These are phyloP conservation scores for Globisporangium polare DNA, from an alignment of 352 stramenopile species.

Conservation along the genomic window DNA sequence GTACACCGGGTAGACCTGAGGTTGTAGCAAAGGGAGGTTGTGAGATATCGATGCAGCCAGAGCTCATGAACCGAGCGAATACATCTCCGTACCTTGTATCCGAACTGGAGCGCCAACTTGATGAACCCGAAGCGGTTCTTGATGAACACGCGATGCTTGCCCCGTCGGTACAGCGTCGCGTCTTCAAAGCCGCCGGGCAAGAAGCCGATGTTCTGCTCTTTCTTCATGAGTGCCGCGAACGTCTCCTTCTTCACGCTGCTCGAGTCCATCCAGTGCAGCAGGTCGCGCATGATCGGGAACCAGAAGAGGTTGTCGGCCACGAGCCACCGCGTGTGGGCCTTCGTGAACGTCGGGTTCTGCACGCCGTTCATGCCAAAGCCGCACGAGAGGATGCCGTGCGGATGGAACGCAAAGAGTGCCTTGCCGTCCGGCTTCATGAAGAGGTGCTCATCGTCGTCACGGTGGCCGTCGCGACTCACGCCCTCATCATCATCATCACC, in stretches of 20 bases:
- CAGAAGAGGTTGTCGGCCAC: slow-evolving; percentile 67
- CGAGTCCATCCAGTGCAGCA: slow-evolving; percentile 71
- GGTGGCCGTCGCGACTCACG: background rate
- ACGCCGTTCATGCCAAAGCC: slow-evolving; percentile 55
- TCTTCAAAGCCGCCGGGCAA: slow-evolving; percentile 94
- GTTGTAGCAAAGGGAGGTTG: background rate
- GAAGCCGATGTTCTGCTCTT: slow-evolving; percentile 72
- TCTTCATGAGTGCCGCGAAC: slow-evolving; percentile 48
- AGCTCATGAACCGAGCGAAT: no score
- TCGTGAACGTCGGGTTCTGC: slow-evolving; percentile 41
- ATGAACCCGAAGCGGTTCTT: slow-evolving; percentile 92
- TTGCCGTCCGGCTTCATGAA: slow-evolving; percentile 13
- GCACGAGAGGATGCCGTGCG: slow-evolving; percentile 57
- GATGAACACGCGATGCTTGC: slow-evolving; percentile 88
- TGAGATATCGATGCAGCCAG: slow-evolving; percentile 32
- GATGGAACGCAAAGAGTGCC: slow-evolving; percentile 53
- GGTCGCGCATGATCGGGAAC: slow-evolving; percentile 61
- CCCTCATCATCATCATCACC: background rate
- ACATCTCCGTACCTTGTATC: slow-evolving; percentile 84
- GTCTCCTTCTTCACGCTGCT: slow-evolving; percentile 40
- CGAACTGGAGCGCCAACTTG: slow-evolving; percentile 89
- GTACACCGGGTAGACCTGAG: slow-evolving; percentile 83
- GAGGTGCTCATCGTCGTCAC: background rate
- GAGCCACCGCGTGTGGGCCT: slow-evolving; percentile 54
- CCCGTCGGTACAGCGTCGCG: slow-evolving; percentile 81